Evolutionary conservation across 352 stramenopile species (phyloP), one percentile per base, ranked within the genome.

Genomic region (Globisporangium lucens): DNA sequence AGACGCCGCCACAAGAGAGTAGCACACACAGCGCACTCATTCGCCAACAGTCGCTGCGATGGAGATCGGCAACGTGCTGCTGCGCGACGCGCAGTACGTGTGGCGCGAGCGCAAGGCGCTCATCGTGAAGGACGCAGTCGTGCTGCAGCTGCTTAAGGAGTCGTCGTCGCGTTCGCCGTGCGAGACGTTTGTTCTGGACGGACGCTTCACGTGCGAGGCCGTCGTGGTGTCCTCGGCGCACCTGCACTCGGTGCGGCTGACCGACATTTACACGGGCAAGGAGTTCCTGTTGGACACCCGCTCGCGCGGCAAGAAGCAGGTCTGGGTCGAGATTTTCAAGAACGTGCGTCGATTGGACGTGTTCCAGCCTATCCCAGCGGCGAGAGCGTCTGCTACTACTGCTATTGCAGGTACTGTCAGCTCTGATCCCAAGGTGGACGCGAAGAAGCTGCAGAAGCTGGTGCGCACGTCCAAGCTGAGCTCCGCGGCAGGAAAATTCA

Each of bases 151-250:
- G 61, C 75, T 61, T 17, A 63, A 56, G 36, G 68, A 72, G 33
- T 4, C 67, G 1, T 75, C 22, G 4, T 30, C 74, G 57, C 67
- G 68, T 6, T n/a, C 56, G 2, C 57, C 71, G 22, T 67, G 35
- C 58, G 75, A 81, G 56, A 57, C 65, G 47, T 68, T 87, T 59
- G 56, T 70, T 24, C 68, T 87, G 13, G 78, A 87, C 55, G 78
- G 78, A 3, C 72, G 75, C 2, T 71, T 80, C 33, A 69, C 61
- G 12, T 89, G 79, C 29, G 81, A 89, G 43, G 72, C 71, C 6
- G 73, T 87, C n/a, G 81, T 89, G 22, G 81, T 89, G 36, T 89
- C 81, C 2, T 82, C 81, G 2, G 81, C 79, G 43, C 81, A 89
- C 63, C 66, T 84, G 75, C 75, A 89, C 61, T 82, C 79, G 30